Evolutionary conservation across 1,284 basidiomycete species (phyloP).

Genomic region (Boletus subluridellus): DNA sequence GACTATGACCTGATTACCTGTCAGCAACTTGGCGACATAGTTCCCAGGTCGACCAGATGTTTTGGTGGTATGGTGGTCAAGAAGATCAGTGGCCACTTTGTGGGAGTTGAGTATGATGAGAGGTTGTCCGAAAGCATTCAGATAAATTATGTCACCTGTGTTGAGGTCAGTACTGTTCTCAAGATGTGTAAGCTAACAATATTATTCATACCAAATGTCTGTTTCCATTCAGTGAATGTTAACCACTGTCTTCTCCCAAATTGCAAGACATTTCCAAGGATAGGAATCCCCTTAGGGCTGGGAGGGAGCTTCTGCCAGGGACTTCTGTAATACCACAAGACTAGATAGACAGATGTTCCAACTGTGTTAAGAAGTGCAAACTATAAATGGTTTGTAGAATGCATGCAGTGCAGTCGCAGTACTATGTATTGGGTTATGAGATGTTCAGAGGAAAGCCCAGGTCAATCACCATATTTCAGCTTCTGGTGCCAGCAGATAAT

Average conservation of each 20-base stretch:
- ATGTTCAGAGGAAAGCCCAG: neutral
- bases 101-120: neutral
- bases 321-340: neutral
- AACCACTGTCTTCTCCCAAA: neutral
- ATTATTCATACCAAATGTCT: neutral
- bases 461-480: neutral
- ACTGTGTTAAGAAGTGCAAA: neutral
- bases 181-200: neutral
- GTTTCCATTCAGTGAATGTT: neutral
- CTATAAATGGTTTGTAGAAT: neutral
- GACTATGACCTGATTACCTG: neutral
- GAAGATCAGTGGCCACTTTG: neutral
- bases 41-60: neutral
- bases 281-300: neutral
- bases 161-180: neutral
- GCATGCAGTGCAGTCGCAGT: neutral
- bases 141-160: neutral
- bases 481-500: neutral
- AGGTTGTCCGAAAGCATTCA: neutral
- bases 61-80: neutral
- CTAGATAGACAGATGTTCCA: neutral
- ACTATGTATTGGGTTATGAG: no score
- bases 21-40: neutral
- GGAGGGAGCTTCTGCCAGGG: neutral
- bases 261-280: conserved; percentile 3